Evolutionary conservation across 176 grass and related monocot genomes (phyloP), one percentile per base, ranked within the genome.

Genomic region (Carex cristatella): DNA sequence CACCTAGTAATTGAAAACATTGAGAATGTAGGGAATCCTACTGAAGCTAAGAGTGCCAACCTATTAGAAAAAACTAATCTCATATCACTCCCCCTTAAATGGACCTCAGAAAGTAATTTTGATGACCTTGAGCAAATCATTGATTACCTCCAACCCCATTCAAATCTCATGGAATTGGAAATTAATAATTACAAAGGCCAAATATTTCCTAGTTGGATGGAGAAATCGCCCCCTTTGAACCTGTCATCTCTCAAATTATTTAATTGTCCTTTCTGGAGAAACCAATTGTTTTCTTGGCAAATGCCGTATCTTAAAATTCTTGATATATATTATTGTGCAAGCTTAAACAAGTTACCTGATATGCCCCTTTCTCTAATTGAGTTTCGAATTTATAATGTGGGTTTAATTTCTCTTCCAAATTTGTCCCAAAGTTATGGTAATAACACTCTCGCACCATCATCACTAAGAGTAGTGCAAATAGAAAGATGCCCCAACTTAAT

Each of bases 161-260:
- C 32, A 0, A 88, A 83, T 10, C 10, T 60, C 0, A 42, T 35
- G 14, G 67, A 88, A 31, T 9, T 92, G 49, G 31, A 10, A 32
- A 76, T 90, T 59, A 11, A 75, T 49, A 79, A 51, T 73, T 90
- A 92, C 74, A 84, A 83, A 11, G 86, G 91, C 7, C 80, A 38
- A 59, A 69, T 19, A 3, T 75, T 55, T 73, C 88, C 83, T 32
- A 33, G 18, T 55, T 92, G 91, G 91, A 56, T 90, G 88, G 9
- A 15, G 85, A 61, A 15, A 69, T 7, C 0, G 4, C 18, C 11
- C 38, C 60, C 59, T 51, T 48, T 78, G 58, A 27, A 71, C 7
- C 1, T 71, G 16, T 44, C 16, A 71, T 16, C 7, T 37, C 68
- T 38, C 3, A n/a, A 46, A 10, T 10, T 71, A 19, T 1, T 48